Base-by-base conservation (phyloP, 2,329 filamentous ascomycete genomes). In the Pseudogymnoascus sp. region DNA sequence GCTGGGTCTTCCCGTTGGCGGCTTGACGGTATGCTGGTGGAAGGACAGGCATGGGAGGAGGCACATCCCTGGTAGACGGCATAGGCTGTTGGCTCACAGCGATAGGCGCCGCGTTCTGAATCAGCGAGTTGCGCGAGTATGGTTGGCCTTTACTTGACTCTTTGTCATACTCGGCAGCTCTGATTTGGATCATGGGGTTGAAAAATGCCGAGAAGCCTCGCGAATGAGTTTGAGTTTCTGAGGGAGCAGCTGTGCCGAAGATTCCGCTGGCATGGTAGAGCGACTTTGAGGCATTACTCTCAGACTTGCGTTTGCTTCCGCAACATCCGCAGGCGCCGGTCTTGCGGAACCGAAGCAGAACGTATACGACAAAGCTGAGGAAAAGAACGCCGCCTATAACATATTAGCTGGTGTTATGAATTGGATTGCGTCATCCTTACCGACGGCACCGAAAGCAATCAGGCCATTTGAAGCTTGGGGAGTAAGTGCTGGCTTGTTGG, bases 1-100 rank as follows among this genome's bases (percentile, higher is more conserved):
- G 50, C 28, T 19, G 28, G 17, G 11, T 19, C 10, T 57, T 57
- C 13, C 28, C 50, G 15, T 57, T 57, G n/a, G 44, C 19, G 10
- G 8, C 50, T 6, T 57, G 50, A 21, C 50, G 50, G 28, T 57
- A 57, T 3, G 50, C 50, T 33, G 10, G n/a, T 57, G 50, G 50
- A 57, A 57, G n/a, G 65, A 11, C 11, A 13, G 50, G 50, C 50
- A 81, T 84, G 3, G 38, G 33, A 28, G 35, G 59, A n/a, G 33
- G 8, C 0, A 42, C 38, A 19, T 61, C 33, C 26, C 21, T 61
- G 9, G 15, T 17, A n/a, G 9, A 11, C 35, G 33, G 33, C 38
- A 42, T 42, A 7, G 38, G 38, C 21, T 38, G 33, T 13, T 61
- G 33, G 26, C 38, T 61, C 13, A 26, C 33, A 61, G 59, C 59